Evolutionary conservation across 169 alveolate genomes (phyloP), one percentile per base, ranked within the genome.

Genomic region (Plasmodium inui): DNA sequence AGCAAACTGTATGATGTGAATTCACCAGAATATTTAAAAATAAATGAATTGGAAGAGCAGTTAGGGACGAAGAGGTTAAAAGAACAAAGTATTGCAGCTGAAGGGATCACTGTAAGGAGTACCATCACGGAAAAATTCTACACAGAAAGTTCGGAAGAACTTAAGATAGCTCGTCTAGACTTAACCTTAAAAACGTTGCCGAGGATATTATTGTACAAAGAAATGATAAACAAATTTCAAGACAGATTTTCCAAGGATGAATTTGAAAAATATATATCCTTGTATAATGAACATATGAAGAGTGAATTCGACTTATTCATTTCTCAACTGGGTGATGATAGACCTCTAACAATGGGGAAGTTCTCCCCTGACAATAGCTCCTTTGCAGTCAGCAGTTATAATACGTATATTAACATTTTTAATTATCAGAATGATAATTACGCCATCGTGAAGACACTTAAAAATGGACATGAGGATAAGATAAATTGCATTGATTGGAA

Each of bases 291-390:
- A 83, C 90, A 95, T 82, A 84, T 96, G 57, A 95, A 96, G 30
- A 94, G 94, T 19, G 88, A 92, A 17, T 53, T 95, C 28, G 94
- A 88, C 71, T 94, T 96, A 73, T 78, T 95, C 22, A 92, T 83
- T 50, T 95, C 97, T 53, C 97, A 96, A 39, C 67, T 96, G 26
- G 97, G 97, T 7, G 96, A 95, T 50, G 96, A 94, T n/a, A 84
- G 97, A 94, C 97, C 97, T 12, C 93, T 96, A 34, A 96, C 97
- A 26, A 85, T 93, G 93, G 97, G 97, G 5, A 96, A 94, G 57
- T 96, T 96, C 83, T 93, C 97, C 1, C 97, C 97, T 8, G 96
- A 96, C 67, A 89, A 92, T 85, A 93, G 95, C 76, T 80, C 92
- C 19, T 92, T 95, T 92, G 94, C 95, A 57, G 91, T 96, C 32